These are phyloP conservation scores for Acmispon strigosus DNA, from an alignment of 306 rosid genomes.

Conservation along the genomic window DNA sequence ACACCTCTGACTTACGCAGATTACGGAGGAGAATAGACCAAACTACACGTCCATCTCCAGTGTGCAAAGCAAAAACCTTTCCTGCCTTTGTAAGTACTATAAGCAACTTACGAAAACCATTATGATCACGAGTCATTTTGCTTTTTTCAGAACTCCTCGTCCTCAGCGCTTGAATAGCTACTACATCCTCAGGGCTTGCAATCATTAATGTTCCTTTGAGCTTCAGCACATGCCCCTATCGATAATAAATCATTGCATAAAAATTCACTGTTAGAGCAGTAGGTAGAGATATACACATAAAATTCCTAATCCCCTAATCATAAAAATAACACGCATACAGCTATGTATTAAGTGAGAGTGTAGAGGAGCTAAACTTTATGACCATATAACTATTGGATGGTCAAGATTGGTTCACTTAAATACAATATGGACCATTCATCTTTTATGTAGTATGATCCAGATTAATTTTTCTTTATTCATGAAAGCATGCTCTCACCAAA, in stretches of 20 bases:
- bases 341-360: background rate
- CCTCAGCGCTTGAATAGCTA: conserved; percentile 77
- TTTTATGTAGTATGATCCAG: background rate
- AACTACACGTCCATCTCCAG: conserved; percentile 85
- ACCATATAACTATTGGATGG: background rate
- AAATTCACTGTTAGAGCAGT: conserved; percentile 22
- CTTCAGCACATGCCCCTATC: conserved; percentile 84
- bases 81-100: conserved; percentile 87
- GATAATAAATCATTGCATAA: conserved; percentile 28
- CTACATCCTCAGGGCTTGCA: conserved; percentile 83
- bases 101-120: conserved; percentile 91
- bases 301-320: conserved; percentile 10
- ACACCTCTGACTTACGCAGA: conserved; percentile 59
- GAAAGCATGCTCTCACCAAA: background rate
- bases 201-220: conserved; percentile 97
- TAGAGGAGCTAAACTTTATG: background rate
- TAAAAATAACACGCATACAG: background rate
- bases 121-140: conserved; percentile 97
- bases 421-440: background rate
- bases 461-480: background rate
- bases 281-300: conserved; percentile 6
- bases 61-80: conserved; percentile 93
- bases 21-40: conserved; percentile 72
- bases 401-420: background rate
- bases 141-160: conserved; percentile 86